Conservation (phyloP, 345 rosid species). For the Anastatica hierochuntica region DNA sequence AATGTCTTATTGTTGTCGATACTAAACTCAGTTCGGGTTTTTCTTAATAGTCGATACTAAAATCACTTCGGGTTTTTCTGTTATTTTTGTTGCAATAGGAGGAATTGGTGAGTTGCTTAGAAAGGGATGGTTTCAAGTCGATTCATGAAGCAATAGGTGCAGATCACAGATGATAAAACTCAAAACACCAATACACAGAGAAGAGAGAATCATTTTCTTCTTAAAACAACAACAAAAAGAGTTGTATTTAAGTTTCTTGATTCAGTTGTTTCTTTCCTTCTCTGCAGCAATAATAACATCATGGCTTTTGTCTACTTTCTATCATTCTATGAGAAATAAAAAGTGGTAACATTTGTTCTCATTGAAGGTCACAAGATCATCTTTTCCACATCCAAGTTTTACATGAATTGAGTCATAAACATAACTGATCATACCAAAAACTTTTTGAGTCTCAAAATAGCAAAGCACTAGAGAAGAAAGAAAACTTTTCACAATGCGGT, state of each 20-base stretch:
- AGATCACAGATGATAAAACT: slow-evolving; percentile 46
- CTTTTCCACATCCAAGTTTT: no score
- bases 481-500: slow-evolving; percentile 12
- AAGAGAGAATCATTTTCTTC: not conserved
- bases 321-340: slow-evolving; percentile 1
- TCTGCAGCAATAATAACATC: not conserved
- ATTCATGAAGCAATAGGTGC: slow-evolving; percentile 80
- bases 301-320: not conserved
- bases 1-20: no score
- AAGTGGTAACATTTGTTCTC: not conserved
- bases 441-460: not conserved
- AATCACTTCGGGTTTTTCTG: no score
- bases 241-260: slow-evolving; percentile 13
- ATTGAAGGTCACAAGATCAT: not conserved
- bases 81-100: no score
- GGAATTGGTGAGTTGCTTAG: slow-evolving; percentile 73
- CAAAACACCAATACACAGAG: slow-evolving; percentile 3
- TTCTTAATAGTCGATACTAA: no score
- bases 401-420: not conserved
- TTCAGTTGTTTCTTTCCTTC: slow-evolving; percentile 7
- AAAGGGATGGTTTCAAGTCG: slow-evolving; percentile 88
- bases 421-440: not conserved
- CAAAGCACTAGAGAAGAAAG: not conserved
- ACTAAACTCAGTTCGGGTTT: no score
- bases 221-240: not conserved